Conservation (phyloP, 495 filamentous ascomycete species). For the Hypomontagnella monticulosa region DNA sequence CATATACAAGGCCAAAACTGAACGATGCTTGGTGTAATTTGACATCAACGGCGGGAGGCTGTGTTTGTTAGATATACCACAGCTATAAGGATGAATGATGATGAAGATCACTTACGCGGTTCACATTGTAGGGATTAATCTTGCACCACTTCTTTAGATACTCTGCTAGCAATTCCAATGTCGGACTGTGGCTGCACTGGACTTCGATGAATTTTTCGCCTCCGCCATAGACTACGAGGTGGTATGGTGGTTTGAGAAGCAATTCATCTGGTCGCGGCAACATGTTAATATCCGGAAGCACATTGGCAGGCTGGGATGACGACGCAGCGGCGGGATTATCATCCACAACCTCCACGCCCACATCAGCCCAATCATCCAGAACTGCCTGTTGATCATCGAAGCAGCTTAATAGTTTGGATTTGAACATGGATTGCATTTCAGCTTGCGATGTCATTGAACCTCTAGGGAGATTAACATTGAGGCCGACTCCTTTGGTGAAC, state of each 20-base stretch:
- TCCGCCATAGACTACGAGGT: slow-evolving; percentile 43
- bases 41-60: slow-evolving; percentile 51
- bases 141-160: slow-evolving; percentile 53
- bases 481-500: slow-evolving; percentile 36
- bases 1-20: slow-evolving; percentile 49
- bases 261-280: slow-evolving; percentile 51
- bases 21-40: slow-evolving; percentile 50
- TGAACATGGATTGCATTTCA: slow-evolving; percentile 46
- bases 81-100: neutral
- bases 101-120: slow-evolving; percentile 35
- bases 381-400: slow-evolving; percentile 37
- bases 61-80: neutral
- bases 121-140: slow-evolving; percentile 47
- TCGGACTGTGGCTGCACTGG: slow-evolving; percentile 52
- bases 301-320: slow-evolving; percentile 16
- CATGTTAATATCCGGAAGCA: slow-evolving; percentile 44
- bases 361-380: slow-evolving; percentile 49
- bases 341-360: slow-evolving; percentile 40
- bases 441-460: slow-evolving; percentile 30
- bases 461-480: slow-evolving; percentile 48
- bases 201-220: slow-evolving; percentile 40
- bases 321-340: slow-evolving; percentile 35
- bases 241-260: slow-evolving; percentile 51
- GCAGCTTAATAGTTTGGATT: slow-evolving; percentile 37
- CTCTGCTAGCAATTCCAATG: slow-evolving; percentile 49